Evolutionary conservation across 768 basidiomycete genomes (phyloP), one percentile per base, ranked within the genome.

Genomic region (Stropharia rugosoannulata): DNA sequence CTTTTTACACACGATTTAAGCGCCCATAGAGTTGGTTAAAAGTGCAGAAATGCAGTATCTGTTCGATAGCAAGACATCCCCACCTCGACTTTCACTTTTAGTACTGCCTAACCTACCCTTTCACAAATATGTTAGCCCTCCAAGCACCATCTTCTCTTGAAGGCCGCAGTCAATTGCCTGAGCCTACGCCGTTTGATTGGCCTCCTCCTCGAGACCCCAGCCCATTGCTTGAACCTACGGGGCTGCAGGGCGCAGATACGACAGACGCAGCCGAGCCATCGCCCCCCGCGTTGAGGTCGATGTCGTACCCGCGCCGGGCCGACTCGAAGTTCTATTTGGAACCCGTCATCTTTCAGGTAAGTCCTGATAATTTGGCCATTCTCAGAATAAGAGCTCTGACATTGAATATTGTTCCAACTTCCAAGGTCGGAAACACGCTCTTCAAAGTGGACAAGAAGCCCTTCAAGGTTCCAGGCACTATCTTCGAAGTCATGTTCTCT

Each of bases 381-480:
- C 5, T 48, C 12, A 8, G 41, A 40, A 25, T 4, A 16, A 8
- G 10, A 39, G 19, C n/a, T 1, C 1, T 35, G n/a, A 35, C 2
- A 19, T 16, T 41, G 47, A 37, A 18, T 32, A 35, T 29, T 38
- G 2, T n/a, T n/a, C 8, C 10, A 9, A 29, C 8, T 16, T n/a
- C 27, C 12, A 38, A 59, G 59, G 59, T 60, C 6, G 52, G 48
- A 41, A 43, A 54, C 7, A 41, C 46, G 15, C 41, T 60, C 2
- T 60, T 60, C 45, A 45, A 40, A 35, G 56, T 60, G 1, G 42
- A 46, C 2, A 60, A 55, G 41, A 35, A 39, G 27, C 52, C 49
- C 1, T 54, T 60, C 13, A 45, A 38, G 25, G 53, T 54, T 2
- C 19, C 47, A 11, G 59, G 59, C 11, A 57, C 59, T 1, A 39